phyloP scores from a whole-genome alignment of 2,329 filamentous ascomycete species.

The Cladophialophora psammophila region DNA sequence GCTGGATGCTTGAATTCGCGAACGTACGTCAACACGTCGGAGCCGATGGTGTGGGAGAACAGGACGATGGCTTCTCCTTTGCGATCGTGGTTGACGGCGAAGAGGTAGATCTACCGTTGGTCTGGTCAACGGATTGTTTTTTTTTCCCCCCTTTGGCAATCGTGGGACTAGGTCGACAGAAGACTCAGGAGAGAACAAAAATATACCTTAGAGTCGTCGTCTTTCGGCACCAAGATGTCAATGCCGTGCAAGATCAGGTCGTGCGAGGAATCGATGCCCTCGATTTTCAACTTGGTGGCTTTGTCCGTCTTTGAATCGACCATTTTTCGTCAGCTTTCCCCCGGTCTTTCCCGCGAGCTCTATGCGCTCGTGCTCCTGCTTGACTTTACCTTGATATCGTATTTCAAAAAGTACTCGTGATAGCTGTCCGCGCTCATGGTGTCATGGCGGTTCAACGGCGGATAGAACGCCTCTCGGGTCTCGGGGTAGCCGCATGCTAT shows the following conservation, averaged over 20 bases:
- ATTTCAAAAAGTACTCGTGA: conserved; percentile 35
- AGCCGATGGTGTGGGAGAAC: conserved; percentile 30
- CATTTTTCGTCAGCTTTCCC: background rate
- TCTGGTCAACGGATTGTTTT: background rate
- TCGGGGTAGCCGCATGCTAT: conserved; percentile 33
- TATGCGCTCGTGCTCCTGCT: background rate
- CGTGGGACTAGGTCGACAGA: too few relatives aligned
- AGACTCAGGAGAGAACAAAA: background rate
- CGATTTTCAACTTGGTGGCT: conserved; percentile 23
- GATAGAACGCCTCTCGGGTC: conserved; percentile 29
- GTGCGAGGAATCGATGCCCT: conserved; percentile 27
- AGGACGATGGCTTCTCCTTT: conserved; percentile 26
- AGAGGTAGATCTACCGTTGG: conserved; percentile 29
- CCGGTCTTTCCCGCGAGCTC: background rate
- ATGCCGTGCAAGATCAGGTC: conserved; percentile 34
- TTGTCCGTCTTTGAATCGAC: conserved; percentile 17
- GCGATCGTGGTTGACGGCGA: conserved; percentile 34
- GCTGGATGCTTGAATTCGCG: conserved; percentile 28
- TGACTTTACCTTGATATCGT: conserved; percentile 31
- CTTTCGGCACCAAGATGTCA: conserved; percentile 22
- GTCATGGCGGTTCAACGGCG: conserved; percentile 27
- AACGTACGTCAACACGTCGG: conserved; percentile 26
- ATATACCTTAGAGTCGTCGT: conserved; percentile 26
- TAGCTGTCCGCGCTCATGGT: conserved; percentile 22
- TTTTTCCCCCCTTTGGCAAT: too few relatives aligned